phyloP scores from a whole-genome alignment of 2,329 filamentous ascomycete species.

The Sarocladium oryzae region DNA sequence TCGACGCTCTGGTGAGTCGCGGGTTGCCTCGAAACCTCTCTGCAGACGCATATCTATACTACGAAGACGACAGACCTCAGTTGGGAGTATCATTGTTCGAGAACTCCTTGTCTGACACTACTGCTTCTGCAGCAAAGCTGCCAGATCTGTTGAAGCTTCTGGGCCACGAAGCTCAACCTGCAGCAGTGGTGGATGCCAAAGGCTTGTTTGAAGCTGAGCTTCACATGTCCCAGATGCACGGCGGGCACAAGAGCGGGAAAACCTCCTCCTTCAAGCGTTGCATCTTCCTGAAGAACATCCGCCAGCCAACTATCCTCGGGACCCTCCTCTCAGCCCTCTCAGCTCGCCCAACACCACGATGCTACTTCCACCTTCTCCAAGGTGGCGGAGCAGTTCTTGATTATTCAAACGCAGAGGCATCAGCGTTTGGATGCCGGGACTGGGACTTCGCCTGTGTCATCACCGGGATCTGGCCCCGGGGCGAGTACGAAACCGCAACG shows the following conservation, averaged over 20 bases:
- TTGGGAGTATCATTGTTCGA: constrained; percentile 48
- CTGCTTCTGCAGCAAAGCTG: neutral
- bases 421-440: constrained; percentile 56
- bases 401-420: constrained; percentile 33
- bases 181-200: constrained; percentile 38
- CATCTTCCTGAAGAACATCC: constrained; percentile 48
- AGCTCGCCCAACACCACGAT: constrained; percentile 43
- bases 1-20: constrained; percentile 31
- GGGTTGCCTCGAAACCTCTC: constrained; percentile 37
- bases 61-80: constrained; percentile 34
- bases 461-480: constrained; percentile 54
- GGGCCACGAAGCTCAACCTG: constrained; percentile 25
- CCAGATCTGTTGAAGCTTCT: constrained; percentile 18
- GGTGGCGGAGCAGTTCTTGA: constrained; percentile 48
- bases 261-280: constrained; percentile 61
- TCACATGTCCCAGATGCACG: constrained; percentile 55
- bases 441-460: constrained; percentile 60
- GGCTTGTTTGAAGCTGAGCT: constrained; percentile 53
- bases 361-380: constrained; percentile 57
- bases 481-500: constrained; percentile 38
- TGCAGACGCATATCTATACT: constrained; percentile 51
- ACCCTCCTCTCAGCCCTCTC: constrained; percentile 38
- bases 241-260: constrained; percentile 50
- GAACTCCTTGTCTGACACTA: constrained; percentile 20
- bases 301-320: constrained; percentile 22